These are phyloP conservation scores for Infundibulicybe gibba DNA, from an alignment of 768 basidiomycete genomes.

Conservation along the genomic window DNA sequence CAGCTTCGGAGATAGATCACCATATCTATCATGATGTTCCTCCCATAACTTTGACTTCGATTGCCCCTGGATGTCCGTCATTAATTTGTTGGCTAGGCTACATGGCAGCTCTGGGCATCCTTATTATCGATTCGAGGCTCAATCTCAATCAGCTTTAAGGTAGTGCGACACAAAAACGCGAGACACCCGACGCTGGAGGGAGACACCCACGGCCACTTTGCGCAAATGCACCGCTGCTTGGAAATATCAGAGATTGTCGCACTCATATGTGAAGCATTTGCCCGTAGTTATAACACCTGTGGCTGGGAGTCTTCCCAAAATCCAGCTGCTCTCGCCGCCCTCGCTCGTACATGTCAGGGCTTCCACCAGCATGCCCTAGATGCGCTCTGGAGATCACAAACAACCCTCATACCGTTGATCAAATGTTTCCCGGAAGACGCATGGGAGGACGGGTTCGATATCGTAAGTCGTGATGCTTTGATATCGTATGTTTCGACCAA, in stretches of 20 bases:
- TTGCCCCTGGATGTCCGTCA: too few relatives aligned
- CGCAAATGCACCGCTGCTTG: constrained; percentile 4
- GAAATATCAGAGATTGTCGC: background rate
- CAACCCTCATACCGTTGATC: background rate
- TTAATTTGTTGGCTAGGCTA: too few relatives aligned
- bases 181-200: too few relatives aligned
- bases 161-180: too few relatives aligned
- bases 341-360: constrained; percentile 1
- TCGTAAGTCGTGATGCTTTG: background rate
- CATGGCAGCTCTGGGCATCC: too few relatives aligned
- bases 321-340: background rate
- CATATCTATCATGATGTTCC: too few relatives aligned
- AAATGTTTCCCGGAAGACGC: constrained; percentile 4
- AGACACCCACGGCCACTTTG: too few relatives aligned
- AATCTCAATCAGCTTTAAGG: too few relatives aligned
- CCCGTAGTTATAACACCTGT: background rate
- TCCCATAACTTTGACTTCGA: too few relatives aligned
- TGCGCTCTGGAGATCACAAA: background rate
- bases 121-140: too few relatives aligned
- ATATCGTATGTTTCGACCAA: background rate
- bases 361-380: constrained; percentile 3
- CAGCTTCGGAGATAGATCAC: too few relatives aligned
- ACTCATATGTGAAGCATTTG: background rate
- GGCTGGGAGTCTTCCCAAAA: background rate
- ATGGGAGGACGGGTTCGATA: background rate